These are phyloP conservation scores for Chrysosporium queenslandicum DNA, from an alignment of 2,329 filamentous ascomycete species.

Conservation along the genomic window DNA sequence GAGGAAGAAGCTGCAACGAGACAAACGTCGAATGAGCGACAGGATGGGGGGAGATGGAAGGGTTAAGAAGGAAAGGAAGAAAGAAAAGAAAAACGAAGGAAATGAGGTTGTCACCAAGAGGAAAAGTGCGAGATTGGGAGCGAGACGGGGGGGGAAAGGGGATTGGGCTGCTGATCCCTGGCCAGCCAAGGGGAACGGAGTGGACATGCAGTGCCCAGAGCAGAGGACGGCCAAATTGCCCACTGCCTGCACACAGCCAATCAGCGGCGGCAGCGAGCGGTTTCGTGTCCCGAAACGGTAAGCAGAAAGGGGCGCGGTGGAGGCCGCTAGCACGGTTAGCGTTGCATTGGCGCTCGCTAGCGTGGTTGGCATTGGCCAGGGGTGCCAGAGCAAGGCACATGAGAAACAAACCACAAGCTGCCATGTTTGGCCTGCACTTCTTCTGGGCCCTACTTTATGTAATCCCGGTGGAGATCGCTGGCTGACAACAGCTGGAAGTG, in stretches of 20 bases:
- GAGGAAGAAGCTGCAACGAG: slow-evolving; percentile 13
- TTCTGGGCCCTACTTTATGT: background rate
- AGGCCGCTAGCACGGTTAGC: background rate
- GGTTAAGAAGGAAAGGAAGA: slow-evolving; percentile 23
- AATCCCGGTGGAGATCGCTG: background rate
- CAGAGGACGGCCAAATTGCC: background rate
- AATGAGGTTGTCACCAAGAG: slow-evolving; percentile 7
- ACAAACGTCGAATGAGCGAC: slow-evolving; percentile 12
- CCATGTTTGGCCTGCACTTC: background rate
- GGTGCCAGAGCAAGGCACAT: background rate
- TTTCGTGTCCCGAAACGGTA: background rate
- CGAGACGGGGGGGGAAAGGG: background rate
- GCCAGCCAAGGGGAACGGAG: slow-evolving; percentile 1
- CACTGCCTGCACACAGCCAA: background rate
- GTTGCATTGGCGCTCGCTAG: slow-evolving; percentile 3
- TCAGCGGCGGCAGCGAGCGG: background rate
- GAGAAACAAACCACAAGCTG: background rate
- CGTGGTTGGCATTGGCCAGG: slow-evolving; percentile 5
- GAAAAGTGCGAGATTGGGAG: slow-evolving; percentile 15
- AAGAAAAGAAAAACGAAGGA: slow-evolving; percentile 21
- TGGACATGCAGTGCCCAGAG: background rate
- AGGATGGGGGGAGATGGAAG: slow-evolving; percentile 17
- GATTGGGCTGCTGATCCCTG: background rate
- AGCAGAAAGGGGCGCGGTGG: background rate
- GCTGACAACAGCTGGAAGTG: background rate